Percentiles rank a stretch among this genome's conserved stretches.
Conservation (phyloP, 2,329 filamentous ascomycete genomes). For the Penicillium freii region DNA sequence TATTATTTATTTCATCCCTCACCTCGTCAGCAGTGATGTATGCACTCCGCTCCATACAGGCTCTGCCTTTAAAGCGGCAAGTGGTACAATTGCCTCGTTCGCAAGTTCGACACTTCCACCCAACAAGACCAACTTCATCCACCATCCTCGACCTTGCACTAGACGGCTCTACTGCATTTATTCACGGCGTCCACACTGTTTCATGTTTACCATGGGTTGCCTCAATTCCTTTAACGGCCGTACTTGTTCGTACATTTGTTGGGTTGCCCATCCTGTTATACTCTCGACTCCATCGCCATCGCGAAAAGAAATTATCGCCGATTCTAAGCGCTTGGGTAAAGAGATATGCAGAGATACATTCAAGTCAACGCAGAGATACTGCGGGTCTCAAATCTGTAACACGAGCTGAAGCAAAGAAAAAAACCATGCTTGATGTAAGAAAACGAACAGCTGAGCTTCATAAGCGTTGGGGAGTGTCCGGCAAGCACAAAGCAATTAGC, state of each 20-base stretch:
- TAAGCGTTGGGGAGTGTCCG: slow-evolving; percentile 34
- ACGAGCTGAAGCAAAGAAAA: slow-evolving; percentile 7
- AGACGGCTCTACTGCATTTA: slow-evolving; percentile 45
- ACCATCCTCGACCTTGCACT: slow-evolving; percentile 42
- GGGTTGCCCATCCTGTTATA: slow-evolving; percentile 50
- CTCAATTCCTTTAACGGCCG: slow-evolving; percentile 55
- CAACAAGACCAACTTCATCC: slow-evolving; percentile 44
- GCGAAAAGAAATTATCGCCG: slow-evolving; percentile 46
- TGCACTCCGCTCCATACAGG: slow-evolving; percentile 7
- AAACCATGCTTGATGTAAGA: slow-evolving; percentile 20
- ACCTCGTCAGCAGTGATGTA: slow-evolving; percentile 11
- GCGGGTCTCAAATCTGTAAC: background rate
- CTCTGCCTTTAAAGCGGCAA: slow-evolving; percentile 1
- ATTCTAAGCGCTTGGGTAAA: slow-evolving; percentile 40
- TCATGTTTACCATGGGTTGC: slow-evolving; percentile 54
- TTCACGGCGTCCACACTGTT: slow-evolving; percentile 51
- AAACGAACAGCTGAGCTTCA: slow-evolving; percentile 30
- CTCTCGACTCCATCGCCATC: slow-evolving; percentile 39
- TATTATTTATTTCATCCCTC: background rate
- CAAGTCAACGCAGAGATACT: fast-evolving
- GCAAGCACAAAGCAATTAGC: slow-evolving; percentile 33
- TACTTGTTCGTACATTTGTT: slow-evolving; percentile 50
- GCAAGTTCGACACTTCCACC: slow-evolving; percentile 51
- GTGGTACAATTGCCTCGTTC: slow-evolving; percentile 11
- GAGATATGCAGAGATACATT: slow-evolving; percentile 12